phyloP scores from a whole-genome alignment of 305 asterid genomes.

The Solanum chacoense region DNA sequence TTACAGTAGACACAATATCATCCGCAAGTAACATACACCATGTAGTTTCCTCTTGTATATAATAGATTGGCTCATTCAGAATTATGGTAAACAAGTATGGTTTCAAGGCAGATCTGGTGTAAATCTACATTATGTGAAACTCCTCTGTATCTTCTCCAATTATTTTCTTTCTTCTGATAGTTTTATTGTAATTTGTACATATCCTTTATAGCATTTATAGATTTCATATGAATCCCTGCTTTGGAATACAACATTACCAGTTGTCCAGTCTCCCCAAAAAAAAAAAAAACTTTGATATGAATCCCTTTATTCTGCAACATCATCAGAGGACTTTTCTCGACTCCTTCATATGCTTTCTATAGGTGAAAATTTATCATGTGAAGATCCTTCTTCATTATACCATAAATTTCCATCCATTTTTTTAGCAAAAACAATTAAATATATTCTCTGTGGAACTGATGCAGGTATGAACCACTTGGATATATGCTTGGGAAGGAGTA shows the following conservation, averaged over 20 bases:
- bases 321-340: not conserved
- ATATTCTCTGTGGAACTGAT: constrained; percentile 7
- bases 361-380: not conserved
- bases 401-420: not conserved
- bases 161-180: not conserved
- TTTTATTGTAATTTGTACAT: not conserved
- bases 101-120: not conserved
- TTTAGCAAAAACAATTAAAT: not conserved
- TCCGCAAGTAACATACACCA: not conserved
- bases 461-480: constrained; percentile 92
- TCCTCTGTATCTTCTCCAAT: not conserved
- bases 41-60: not conserved
- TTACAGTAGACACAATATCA: not conserved
- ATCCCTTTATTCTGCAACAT: not conserved
- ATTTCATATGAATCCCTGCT: not conserved
- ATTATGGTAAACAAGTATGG: not conserved
- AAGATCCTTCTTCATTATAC: not conserved
- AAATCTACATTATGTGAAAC: not conserved
- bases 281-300: not conserved
- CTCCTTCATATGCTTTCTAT: not conserved
- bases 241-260: not conserved
- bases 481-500: constrained; percentile 86
- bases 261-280: not conserved
- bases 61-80: not conserved
- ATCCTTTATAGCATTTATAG: not conserved